Evolutionary conservation across 1,284 basidiomycete species (phyloP).

Genomic region (Microstroma glucosiphilum): DNA sequence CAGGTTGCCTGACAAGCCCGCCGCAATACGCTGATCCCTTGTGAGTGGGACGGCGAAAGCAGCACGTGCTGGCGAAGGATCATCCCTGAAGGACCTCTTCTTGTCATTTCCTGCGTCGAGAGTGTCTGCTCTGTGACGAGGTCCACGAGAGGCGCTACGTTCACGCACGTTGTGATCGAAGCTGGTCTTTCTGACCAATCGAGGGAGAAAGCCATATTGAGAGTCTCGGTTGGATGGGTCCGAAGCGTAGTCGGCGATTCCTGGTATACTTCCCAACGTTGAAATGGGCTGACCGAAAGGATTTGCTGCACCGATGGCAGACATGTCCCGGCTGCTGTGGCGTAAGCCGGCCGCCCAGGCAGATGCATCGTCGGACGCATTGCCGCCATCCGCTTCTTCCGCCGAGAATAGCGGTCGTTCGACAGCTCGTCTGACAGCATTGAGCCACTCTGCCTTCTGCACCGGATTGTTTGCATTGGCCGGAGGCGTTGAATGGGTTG

Average conservation of each 20-base stretch:
- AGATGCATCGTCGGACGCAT: background rate
- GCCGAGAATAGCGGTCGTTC: conserved; percentile 40
- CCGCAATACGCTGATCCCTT: conserved; percentile 44
- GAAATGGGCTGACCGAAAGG: conserved; percentile 34
- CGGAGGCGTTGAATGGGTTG: background rate
- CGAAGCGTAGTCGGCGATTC: conserved; percentile 44
- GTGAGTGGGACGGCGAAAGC: conserved; percentile 33
- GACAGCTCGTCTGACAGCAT: conserved; percentile 37
- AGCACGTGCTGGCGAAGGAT: conserved; percentile 38
- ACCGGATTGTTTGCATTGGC: background rate
- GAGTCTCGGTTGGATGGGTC: conserved; percentile 48
- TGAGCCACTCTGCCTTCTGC: conserved; percentile 30
- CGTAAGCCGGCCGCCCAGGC: conserved; percentile 9
- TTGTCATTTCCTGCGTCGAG: conserved; percentile 24
- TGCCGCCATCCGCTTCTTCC: background rate
- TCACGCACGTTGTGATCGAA: conserved; percentile 50
- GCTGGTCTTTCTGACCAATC: conserved; percentile 48
- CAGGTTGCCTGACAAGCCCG: conserved; percentile 43
- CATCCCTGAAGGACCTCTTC: conserved; percentile 43
- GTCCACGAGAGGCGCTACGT: conserved; percentile 39
- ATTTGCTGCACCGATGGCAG: conserved; percentile 39
- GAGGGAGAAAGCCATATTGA: conserved; percentile 48
- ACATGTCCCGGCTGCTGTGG: conserved; percentile 30
- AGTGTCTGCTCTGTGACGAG: conserved; percentile 13
- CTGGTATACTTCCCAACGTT: conserved; percentile 45